Percentiles rank a stretch among this genome's conserved stretches.
phyloP scores from a whole-genome alignment of 768 basidiomycete species.

The Leccinellum luteum region DNA sequence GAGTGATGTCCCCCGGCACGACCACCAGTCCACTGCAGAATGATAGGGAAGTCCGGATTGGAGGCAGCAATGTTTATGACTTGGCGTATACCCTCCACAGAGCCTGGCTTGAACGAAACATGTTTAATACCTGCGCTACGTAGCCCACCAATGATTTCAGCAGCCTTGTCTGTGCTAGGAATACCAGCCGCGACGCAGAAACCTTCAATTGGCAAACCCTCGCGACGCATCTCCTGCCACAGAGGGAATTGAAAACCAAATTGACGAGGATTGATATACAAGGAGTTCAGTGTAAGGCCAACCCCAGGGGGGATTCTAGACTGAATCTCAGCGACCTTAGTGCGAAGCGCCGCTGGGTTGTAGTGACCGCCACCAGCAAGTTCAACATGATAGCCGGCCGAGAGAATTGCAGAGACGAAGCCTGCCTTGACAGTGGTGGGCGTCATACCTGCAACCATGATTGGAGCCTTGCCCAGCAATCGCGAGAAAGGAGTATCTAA shows the following conservation, averaged over 20 bases:
- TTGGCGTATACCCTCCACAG: slow-evolving; percentile 95
- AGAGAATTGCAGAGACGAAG: slow-evolving; percentile 89
- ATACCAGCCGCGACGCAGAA: slow-evolving; percentile 99
- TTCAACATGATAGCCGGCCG: slow-evolving; percentile 95
- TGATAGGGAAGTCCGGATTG: slow-evolving; percentile 95
- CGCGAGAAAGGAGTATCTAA: slow-evolving; percentile 97
- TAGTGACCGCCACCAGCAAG: slow-evolving; percentile 98
- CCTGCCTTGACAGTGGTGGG: slow-evolving; percentile 95
- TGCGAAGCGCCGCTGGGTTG: slow-evolving; percentile 81
- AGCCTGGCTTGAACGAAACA: slow-evolving; percentile 97
- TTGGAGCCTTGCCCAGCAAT: slow-evolving; percentile 91
- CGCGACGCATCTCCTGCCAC: slow-evolving; percentile 96
- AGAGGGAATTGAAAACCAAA: slow-evolving; percentile 96
- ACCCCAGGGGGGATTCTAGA: slow-evolving; percentile 80
- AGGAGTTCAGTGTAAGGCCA: slow-evolving; percentile 89
- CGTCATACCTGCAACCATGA: slow-evolving; percentile 99
- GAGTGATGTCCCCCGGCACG: slow-evolving; percentile 98
- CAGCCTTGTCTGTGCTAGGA: slow-evolving; percentile 94
- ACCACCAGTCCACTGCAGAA: slow-evolving; percentile 99
- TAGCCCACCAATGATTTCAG: slow-evolving; percentile 89
- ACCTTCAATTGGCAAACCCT: slow-evolving; percentile 96
- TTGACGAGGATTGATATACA: slow-evolving; percentile 98
- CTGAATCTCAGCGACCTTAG: slow-evolving; percentile 93
- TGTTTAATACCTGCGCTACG: slow-evolving; percentile 88
- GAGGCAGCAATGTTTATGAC: slow-evolving; percentile 93